These are phyloP conservation scores for Cytidiella melzeri DNA, from an alignment of 768 basidiomycete species.

Conservation along the genomic window DNA sequence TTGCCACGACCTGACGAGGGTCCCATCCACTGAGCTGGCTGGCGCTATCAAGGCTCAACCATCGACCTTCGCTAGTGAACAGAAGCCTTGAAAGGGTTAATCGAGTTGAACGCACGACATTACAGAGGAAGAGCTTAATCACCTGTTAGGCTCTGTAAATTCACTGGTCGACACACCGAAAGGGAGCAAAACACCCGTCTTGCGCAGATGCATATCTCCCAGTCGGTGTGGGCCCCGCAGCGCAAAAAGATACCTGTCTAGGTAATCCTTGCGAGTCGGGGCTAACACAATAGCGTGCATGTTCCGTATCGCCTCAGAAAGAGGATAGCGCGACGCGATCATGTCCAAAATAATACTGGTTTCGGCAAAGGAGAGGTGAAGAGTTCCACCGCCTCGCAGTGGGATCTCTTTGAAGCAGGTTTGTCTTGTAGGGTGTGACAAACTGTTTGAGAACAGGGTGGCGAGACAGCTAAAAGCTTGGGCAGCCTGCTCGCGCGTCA, in stretches of 20 bases:
- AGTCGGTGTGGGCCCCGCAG: conserved; percentile 41
- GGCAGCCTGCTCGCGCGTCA: neutral
- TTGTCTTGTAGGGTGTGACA: too few species aligned
- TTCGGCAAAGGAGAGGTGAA: neutral
- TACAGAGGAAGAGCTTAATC: neutral
- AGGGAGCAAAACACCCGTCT: conserved; percentile 41
- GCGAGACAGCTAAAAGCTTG: neutral
- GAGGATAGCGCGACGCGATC: neutral
- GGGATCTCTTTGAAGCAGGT: neutral
- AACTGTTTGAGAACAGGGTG: neutral
- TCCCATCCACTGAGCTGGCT: conserved; percentile 48
- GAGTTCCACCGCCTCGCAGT: neutral
- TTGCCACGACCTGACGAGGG: too few species aligned
- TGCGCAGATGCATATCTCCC: conserved; percentile 33
- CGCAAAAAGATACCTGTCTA: conserved; percentile 27
- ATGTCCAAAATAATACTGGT: neutral
- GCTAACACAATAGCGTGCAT: conserved; percentile 24
- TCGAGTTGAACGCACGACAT: neutral
- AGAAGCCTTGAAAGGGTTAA: conserved; percentile 22
- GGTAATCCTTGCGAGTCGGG: conserved; percentile 33
- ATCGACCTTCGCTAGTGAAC: conserved; percentile 39
- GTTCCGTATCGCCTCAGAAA: neutral
- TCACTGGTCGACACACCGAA: conserved; percentile 37
- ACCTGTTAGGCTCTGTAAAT: conserved; percentile 35
- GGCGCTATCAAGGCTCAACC: conserved; percentile 35